Base-by-base conservation (phyloP, 805 yeast genomes). In the Jamesozyma rosinii region DNA sequence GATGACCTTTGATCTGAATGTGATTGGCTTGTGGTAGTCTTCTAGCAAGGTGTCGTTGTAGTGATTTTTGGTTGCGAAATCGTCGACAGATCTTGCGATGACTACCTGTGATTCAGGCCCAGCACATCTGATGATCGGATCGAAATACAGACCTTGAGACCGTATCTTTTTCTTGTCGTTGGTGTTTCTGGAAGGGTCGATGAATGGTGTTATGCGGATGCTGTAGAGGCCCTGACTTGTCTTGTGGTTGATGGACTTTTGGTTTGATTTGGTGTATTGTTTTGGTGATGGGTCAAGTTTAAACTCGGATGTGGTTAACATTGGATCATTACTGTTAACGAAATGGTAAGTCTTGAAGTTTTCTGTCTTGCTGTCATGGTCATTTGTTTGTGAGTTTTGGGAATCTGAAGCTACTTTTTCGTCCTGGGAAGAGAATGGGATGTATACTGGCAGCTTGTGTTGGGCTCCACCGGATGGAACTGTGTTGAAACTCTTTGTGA, bases 1-100 rank as follows among this genome's bases (percentile, higher is more conserved):
- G 2, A 90, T 96, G 20, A 90, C 97, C 58, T 90, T 90, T 43
- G 94, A 81, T 55, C 84, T 83, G 69, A 88, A 90, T 9, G 86
- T 89, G 13, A 89, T 77, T 1, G 95, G 85, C 1, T 81, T 40
- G 21, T 21, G 35, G 15, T 18, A 40, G 15, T 40, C 43, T 18
- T 40, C 29, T 17, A 40, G 27, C 21, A 34, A 24, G 6, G 29
- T 15, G 29, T 40, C 43, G 17, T 29, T 26, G 17, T 40, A 40
- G 5, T 34, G 26, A 20, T 40, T 37, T 20, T 31, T 34, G 26
- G 32, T 6, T 2, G 38, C 38, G 29, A 40, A 40, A 29, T 21
- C 14, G 11, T 35, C 35, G 24, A 34, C 22, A 18, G 35, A 11
- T 36, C 46, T 35, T 14, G 36, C 33, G 32, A 90, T 73, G 14